Base-by-base conservation (phyloP, 2,329 filamentous ascomycete genomes). In the Metarhizium album region DNA sequence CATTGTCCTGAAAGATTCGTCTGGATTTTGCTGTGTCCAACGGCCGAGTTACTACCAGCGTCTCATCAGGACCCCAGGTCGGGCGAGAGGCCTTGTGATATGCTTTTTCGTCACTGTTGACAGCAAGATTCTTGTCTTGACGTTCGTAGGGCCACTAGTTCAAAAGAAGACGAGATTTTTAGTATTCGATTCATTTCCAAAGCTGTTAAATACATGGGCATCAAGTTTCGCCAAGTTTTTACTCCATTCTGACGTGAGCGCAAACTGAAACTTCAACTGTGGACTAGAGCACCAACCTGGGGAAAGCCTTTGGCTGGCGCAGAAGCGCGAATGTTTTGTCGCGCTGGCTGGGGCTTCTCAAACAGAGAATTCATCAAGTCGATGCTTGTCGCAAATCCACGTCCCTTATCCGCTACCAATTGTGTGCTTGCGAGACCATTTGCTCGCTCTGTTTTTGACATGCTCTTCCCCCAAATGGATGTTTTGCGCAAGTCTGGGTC, bases 351-450 rank as follows among this genome's bases (percentile, higher is more conserved):
- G 55, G 82, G 76, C 68, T 85, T 80, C 65, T 87, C 86, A 68
- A 94, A 96, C 51, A 96, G 74, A 46, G 89, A 95, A 65, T 95
- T 91, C 89, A 95, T 96, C 65, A 96, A 74, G 72, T 96, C 93
- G 70, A 97, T 95, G 62, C 87, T 90, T 20, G 86, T 95, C 20
- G 83, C 79, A 67, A 95, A 91, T 1, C 85, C 84, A 56, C 80
- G 80, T 49, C 77, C 74, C 58, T 80, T 76, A 38, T 70, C 67
- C 58, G 63, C 57, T 31, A 60, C 62, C 51, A 64, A 51, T 51
- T 71, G 62, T 42, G 58, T 60, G 54, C 59, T 62, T 43, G 62
- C 60, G 45, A 62, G 54, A 40, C 58, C 60, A 50, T 63, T 59
- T 52, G 58, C 54, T 54, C 57, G 62, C 45, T 64, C 61, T 16